Evolutionary conservation across 1,139 yeast genomes (phyloP).

Genomic region (Nakaseomyces uthaithaninus): DNA sequence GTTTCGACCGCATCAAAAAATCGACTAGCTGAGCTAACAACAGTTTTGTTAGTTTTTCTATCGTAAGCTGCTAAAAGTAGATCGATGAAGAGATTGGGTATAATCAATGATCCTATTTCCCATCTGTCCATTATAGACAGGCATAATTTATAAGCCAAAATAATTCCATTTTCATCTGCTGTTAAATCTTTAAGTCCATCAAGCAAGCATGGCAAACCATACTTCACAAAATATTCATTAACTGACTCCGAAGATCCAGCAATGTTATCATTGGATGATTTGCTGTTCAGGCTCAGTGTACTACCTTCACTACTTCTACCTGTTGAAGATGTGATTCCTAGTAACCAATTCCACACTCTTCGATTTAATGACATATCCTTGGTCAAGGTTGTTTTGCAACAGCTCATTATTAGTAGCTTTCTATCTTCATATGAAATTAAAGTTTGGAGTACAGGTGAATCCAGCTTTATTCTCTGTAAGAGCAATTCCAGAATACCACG

Average conservation of each 20-base stretch:
- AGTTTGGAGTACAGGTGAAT: slow-evolving; percentile 47
- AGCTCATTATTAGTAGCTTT: slow-evolving; percentile 50
- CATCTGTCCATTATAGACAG: slow-evolving; percentile 79
- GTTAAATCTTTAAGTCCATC: slow-evolving; percentile 48
- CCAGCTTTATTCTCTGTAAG: slow-evolving; percentile 56
- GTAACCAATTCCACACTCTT: slow-evolving; percentile 84
- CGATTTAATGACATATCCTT: slow-evolving; percentile 92
- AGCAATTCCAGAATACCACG: slow-evolving; percentile 85
- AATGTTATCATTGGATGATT: neutral
- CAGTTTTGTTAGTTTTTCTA: slow-evolving; percentile 33
- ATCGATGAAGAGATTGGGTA: slow-evolving; percentile 64
- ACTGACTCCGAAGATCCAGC: slow-evolving; percentile 11
- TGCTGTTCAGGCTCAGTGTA: slow-evolving; percentile 7
- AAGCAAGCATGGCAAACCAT: slow-evolving; percentile 46
- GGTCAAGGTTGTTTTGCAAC: slow-evolving; percentile 60
- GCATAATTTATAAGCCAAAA: slow-evolving; percentile 50
- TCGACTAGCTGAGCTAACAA: slow-evolving; percentile 50
- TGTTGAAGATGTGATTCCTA: slow-evolving; percentile 51
- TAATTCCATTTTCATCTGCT: slow-evolving; percentile 29
- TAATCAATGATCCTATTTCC: slow-evolving; percentile 75
- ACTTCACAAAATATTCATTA: slow-evolving; percentile 47
- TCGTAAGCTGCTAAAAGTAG: slow-evolving; percentile 40
- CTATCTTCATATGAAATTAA: slow-evolving; percentile 47
- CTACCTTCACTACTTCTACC: slow-evolving; percentile 8
- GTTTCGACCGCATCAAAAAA: slow-evolving; percentile 87